Percentiles rank a stretch among this genome's conserved stretches.
Evolutionary conservation across 306 rosid species (phyloP).

Genomic region (Ammopiptanthus mongolicus): DNA sequence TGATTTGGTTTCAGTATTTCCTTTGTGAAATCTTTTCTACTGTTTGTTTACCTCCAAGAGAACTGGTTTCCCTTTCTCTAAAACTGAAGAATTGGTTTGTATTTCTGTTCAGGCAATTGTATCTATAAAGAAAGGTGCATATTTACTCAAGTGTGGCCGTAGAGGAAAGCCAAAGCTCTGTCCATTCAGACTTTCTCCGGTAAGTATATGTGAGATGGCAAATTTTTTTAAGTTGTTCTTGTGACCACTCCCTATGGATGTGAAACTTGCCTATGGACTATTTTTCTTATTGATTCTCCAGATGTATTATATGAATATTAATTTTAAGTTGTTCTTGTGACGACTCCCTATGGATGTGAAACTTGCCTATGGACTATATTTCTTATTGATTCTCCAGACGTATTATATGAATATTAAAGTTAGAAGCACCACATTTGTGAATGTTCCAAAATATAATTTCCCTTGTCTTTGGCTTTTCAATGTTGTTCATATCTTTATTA

Average conservation of each 20-base stretch:
- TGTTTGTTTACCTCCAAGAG: not conserved
- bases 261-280: conserved; percentile 3
- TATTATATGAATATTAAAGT: not conserved
- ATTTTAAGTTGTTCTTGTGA: not conserved
- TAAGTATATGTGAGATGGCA: conserved; percentile 14
- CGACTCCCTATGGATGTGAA: not conserved
- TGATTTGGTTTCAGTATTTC: conserved; percentile 4
- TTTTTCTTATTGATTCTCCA: conserved; percentile 6
- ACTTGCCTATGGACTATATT: conserved; percentile 2
- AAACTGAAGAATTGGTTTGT: conserved; percentile 11
- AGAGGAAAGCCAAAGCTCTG: conserved; percentile 82
- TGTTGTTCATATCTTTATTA: not conserved
- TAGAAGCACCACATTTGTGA: not conserved
- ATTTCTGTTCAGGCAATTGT: conserved; percentile 62
- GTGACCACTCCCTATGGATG: not conserved
- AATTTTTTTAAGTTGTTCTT: not conserved
- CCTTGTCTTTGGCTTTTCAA: not conserved
- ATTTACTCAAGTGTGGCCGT: conserved; percentile 65
- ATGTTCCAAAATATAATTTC: not conserved
- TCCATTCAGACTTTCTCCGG: conserved; percentile 80
- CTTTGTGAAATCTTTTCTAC: conserved; percentile 4
- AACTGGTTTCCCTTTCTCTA: not conserved
- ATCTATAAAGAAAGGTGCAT: conserved; percentile 80
- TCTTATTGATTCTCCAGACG: not conserved
- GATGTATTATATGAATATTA: too few relatives aligned